These are phyloP conservation scores for Termitomyces bulborhizus DNA, from an alignment of 768 basidiomycete genomes.

Conservation along the genomic window DNA sequence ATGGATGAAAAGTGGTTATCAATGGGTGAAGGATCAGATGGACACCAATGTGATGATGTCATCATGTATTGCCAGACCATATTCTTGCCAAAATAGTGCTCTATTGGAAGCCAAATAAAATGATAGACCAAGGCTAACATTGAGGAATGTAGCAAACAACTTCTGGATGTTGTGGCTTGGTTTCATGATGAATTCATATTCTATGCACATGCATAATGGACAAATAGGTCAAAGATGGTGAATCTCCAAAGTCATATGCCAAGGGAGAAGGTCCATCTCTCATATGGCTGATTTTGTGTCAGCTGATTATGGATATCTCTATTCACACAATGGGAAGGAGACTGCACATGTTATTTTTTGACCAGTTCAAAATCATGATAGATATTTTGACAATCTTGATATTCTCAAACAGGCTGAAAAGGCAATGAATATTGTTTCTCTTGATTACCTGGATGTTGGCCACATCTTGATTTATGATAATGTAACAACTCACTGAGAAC, in stretches of 20 bases:
- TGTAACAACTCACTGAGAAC: constrained; percentile 21
- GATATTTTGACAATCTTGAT: no score
- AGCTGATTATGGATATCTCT: constrained; percentile 23
- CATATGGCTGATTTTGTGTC: constrained; percentile 31
- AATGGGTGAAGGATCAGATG: constrained; percentile 19
- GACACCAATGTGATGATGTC: constrained; percentile 23
- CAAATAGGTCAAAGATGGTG: constrained; percentile 13
- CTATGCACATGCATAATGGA: constrained; percentile 14
- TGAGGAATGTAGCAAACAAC: no score
- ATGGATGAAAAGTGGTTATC: constrained; percentile 19
- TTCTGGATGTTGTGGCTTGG: no score
- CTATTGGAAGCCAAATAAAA: no score
- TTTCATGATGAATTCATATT: no score
- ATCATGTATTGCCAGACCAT: constrained; percentile 19
- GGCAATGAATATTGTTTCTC: constrained; percentile 20
- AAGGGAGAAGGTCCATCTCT: constrained; percentile 28
- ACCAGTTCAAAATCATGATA: constrained; percentile 17
- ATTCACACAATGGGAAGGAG: constrained; percentile 16
- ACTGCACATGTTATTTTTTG: constrained; percentile 16
- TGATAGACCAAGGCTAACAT: no score
- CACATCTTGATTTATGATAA: constrained; percentile 22
- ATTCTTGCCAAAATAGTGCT: no score
- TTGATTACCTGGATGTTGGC: constrained; percentile 16
- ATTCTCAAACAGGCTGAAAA: constrained; percentile 16
- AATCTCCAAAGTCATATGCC: constrained; percentile 15